These are phyloP conservation scores for Rubroboletus pulcherrimus DNA, from an alignment of 768 basidiomycete species.

Conservation along the genomic window DNA sequence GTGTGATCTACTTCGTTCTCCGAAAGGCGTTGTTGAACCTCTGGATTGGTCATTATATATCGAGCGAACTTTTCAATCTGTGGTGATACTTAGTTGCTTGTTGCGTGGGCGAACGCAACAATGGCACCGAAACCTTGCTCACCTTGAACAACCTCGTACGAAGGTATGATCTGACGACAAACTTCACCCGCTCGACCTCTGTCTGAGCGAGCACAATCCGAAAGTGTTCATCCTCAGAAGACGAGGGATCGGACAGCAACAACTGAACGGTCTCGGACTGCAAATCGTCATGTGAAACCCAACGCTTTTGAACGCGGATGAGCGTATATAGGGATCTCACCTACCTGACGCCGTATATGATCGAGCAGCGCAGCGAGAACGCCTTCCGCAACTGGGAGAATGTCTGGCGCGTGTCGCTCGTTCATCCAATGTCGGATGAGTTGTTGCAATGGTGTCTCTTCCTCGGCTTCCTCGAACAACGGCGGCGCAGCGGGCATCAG, in stretches of 20 bases:
- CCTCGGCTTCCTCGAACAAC: slow-evolving; percentile 33
- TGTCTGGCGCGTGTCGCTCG: slow-evolving; percentile 78
- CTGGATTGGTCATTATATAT: slow-evolving; percentile 66
- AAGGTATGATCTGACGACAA: slow-evolving; percentile 85
- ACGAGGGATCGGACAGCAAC: slow-evolving; percentile 74
- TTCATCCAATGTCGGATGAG: slow-evolving; percentile 84
- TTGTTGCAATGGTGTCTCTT: slow-evolving; percentile 60
- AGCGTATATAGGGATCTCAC: slow-evolving; percentile 18
- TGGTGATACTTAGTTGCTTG: background rate
- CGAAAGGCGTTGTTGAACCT: slow-evolving; percentile 74
- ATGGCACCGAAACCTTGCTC: background rate
- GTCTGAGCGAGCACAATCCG: slow-evolving; percentile 91
- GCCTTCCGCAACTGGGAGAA: slow-evolving; percentile 69
- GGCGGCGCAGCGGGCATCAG: slow-evolving; percentile 30
- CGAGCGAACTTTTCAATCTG: slow-evolving; percentile 90
- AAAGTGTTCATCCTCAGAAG: slow-evolving; percentile 91
- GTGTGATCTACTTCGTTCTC: slow-evolving; percentile 81
- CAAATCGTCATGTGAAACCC: background rate
- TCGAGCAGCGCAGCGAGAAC: slow-evolving; percentile 65
- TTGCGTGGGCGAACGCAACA: background rate
- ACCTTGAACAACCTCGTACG: slow-evolving; percentile 87
- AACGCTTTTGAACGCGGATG: too few relatives aligned
- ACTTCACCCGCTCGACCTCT: slow-evolving; percentile 92
- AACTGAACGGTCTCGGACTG: slow-evolving; percentile 78
- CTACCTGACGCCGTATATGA: slow-evolving; percentile 79